These are phyloP conservation scores for Yarrowia sp. DNA, from an alignment of 805 yeast genomes.

Conservation along the genomic window DNA sequence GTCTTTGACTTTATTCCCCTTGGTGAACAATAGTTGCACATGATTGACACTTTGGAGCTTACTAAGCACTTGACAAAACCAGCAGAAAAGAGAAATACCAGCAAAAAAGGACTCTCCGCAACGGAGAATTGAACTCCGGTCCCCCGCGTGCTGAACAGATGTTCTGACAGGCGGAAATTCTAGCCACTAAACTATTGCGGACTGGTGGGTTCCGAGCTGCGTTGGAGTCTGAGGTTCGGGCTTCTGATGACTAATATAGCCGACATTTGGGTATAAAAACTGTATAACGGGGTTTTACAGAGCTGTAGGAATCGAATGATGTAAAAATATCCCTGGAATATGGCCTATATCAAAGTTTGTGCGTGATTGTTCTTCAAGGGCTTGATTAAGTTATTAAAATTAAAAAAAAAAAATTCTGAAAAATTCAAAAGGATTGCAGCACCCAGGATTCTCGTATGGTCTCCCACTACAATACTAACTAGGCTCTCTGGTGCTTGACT, in stretches of 20 bases:
- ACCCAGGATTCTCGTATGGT: slow-evolving; percentile 28
- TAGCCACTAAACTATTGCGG: slow-evolving; percentile 52
- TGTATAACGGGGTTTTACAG: no score
- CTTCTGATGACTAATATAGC: not conserved
- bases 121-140: slow-evolving; percentile 36
- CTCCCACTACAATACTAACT: slow-evolving; percentile 27
- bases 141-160: slow-evolving; percentile 32
- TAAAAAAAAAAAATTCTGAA: not conserved
- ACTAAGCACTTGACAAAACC: not conserved
- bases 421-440: slow-evolving; percentile 1
- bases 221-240: not conserved
- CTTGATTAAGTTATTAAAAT: no score
- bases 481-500: slow-evolving; percentile 28
- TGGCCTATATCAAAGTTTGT: no score
- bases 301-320: not conserved
- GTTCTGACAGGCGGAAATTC: slow-evolving; percentile 52
- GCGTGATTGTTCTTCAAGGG: not conserved
- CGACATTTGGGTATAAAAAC: not conserved
- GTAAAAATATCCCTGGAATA: not conserved
- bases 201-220: slow-evolving; percentile 9
- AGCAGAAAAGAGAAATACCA: not conserved
- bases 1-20: no score
- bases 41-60: not conserved
- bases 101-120: slow-evolving; percentile 22
- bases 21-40: no score